These are phyloP conservation scores for Zymoseptoria passerinii DNA, from an alignment of 2,329 filamentous ascomycete species.

Conservation along the genomic window DNA sequence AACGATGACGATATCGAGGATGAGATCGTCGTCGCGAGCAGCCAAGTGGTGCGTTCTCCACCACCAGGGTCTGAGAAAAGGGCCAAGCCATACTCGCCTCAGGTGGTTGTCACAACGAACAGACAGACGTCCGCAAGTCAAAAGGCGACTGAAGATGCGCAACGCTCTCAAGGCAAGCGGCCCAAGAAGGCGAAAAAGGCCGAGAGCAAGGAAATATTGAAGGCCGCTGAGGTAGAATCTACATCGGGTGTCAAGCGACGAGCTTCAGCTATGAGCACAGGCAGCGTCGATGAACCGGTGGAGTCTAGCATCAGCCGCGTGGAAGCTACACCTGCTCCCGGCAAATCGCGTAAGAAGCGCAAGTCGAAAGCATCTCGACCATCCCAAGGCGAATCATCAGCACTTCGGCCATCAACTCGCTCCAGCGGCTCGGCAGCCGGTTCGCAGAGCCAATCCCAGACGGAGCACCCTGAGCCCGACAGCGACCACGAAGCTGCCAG, in stretches of 20 bases:
- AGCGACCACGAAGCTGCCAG: neutral
- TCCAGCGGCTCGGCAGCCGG: neutral
- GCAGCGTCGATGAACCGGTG: neutral
- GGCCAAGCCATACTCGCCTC: neutral
- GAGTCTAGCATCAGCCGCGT: slow-evolving; percentile 6
- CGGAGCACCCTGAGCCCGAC: neutral
- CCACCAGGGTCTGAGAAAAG: neutral
- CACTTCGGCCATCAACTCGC: slow-evolving; percentile 6
- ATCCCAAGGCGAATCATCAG: slow-evolving; percentile 7
- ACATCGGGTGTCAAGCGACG: neutral
- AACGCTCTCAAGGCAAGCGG: slow-evolving; percentile 2
- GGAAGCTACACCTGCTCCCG: slow-evolving; percentile 17
- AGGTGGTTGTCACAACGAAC: neutral
- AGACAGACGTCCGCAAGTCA: neutral
- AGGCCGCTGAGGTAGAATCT: neutral
- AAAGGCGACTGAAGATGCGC: neutral
- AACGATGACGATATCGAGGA: slow-evolving; percentile 32
- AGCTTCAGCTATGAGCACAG: neutral
- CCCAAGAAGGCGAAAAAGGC: neutral
- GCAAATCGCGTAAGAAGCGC: slow-evolving; percentile 20
- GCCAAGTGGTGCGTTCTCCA: slow-evolving; percentile 4
- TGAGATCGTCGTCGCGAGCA: slow-evolving; percentile 34
- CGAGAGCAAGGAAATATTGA: neutral
- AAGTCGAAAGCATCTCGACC: slow-evolving; percentile 19
- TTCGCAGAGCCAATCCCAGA: neutral